Percentiles rank a stretch among this genome's conserved stretches.
These are phyloP conservation scores for Xylaria sp. DNA, from an alignment of 2,329 filamentous ascomycete species.

Conservation along the genomic window DNA sequence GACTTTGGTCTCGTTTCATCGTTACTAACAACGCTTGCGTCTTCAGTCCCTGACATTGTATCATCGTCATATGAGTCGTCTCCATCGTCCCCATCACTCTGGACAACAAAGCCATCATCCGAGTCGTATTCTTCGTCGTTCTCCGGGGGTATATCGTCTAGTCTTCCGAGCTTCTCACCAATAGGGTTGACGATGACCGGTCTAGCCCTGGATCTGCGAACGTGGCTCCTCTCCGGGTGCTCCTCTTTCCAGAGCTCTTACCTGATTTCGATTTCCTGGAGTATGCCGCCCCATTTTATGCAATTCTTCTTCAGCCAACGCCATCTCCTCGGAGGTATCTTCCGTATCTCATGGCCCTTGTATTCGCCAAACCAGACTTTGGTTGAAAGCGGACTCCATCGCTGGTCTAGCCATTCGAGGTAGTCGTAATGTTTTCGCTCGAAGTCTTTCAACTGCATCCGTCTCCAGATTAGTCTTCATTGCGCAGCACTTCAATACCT, in stretches of 20 bases:
- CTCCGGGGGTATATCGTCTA: constrained; percentile 1
- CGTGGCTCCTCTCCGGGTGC: background rate
- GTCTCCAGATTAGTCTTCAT: background rate
- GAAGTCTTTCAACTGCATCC: background rate
- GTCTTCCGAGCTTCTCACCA: background rate
- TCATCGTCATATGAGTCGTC: background rate
- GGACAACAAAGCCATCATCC: constrained; percentile 5
- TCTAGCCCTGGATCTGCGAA: background rate
- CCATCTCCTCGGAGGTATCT: constrained; percentile 2
- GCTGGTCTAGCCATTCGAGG: constrained; percentile 1
- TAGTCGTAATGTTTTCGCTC: constrained; percentile 1
- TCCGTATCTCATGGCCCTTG: constrained; percentile 2
- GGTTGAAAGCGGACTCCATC: constrained; percentile 2
- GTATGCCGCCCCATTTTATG: constrained; percentile 1
- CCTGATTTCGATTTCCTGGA: constrained; percentile 1
- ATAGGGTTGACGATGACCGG: constrained; percentile 1
- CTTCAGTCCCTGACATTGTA: too few relatives aligned
- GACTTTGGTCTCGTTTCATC: too few relatives aligned
- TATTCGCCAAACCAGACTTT: constrained; percentile 9
- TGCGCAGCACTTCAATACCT: too few relatives aligned
- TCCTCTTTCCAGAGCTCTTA: background rate
- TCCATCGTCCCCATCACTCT: background rate
- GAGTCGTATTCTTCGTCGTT: constrained; percentile 6
- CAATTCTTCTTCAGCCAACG: background rate
- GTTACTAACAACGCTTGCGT: too few relatives aligned